Percentiles rank a stretch among this genome's conserved stretches.
Evolutionary conservation across 192 early-diverging fungal species (phyloP).

Genomic region (Backusella luteola): DNA sequence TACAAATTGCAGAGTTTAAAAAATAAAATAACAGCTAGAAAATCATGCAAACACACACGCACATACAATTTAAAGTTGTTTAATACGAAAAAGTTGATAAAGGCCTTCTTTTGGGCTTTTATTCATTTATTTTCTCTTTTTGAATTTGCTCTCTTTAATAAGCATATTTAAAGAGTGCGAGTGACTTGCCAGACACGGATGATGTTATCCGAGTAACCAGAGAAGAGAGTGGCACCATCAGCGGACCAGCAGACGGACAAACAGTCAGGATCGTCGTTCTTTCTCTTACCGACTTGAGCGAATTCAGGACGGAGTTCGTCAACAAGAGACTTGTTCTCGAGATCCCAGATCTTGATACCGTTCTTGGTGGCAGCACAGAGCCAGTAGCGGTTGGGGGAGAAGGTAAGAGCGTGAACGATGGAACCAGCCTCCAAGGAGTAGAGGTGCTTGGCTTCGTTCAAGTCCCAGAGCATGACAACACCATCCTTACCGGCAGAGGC

Average conservation of each 20-base stretch:
- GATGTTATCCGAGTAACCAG: slow-evolving; percentile 94
- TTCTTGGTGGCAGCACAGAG: slow-evolving; percentile 95
- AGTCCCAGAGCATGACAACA: slow-evolving; percentile 99
- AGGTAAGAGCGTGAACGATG: slow-evolving; percentile 94
- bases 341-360: slow-evolving; percentile 99
- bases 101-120: slow-evolving; percentile 2
- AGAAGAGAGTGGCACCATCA: slow-evolving; percentile 96
- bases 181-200: slow-evolving; percentile 86
- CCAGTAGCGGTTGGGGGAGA: slow-evolving; percentile 99
- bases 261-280: slow-evolving; percentile 74
- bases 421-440: slow-evolving; percentile 97
- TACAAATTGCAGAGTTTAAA: slow-evolving; percentile 75
- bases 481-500: slow-evolving; percentile 99
- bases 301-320: slow-evolving; percentile 87
- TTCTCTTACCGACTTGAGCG: slow-evolving; percentile 68
- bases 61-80: not conserved
- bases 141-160: slow-evolving; percentile 1
- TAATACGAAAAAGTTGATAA: not conserved
- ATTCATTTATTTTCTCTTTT: slow-evolving; percentile 15
- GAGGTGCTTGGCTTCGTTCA: slow-evolving; percentile 99
- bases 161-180: slow-evolving; percentile 42
- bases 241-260: slow-evolving; percentile 98
- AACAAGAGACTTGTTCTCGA: slow-evolving; percentile 96
- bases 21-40: not conserved
- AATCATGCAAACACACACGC: not conserved